A percentile compares a stretch with the other conserved stretches of the same genome.
Conservation (phyloP, 768 basidiomycete species). For the Kwoniella newhampshirensis region DNA sequence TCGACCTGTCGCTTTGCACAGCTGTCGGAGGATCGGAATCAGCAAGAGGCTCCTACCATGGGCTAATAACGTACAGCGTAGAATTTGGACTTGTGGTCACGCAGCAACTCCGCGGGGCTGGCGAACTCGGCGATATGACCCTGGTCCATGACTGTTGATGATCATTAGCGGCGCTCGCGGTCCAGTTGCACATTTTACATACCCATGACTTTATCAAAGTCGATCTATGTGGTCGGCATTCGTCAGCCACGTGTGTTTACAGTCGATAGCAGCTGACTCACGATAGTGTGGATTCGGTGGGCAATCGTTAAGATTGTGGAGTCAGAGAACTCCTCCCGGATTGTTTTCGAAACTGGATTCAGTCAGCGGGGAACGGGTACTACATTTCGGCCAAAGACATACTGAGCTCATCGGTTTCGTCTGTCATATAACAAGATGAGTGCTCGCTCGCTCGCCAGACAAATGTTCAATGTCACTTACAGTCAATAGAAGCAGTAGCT, state of each 20-base stretch:
- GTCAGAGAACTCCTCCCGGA: slow-evolving; percentile 61
- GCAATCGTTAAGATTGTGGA: slow-evolving; percentile 83
- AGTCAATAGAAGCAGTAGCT: slow-evolving; percentile 68
- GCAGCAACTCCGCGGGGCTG: slow-evolving; percentile 44
- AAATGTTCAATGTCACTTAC: slow-evolving; percentile 39
- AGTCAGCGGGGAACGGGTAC: slow-evolving; percentile 7
- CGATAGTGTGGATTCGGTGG: slow-evolving; percentile 73
- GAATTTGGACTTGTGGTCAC: slow-evolving; percentile 48
- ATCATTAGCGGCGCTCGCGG: slow-evolving; percentile 10
- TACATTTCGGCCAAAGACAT: slow-evolving; percentile 42
- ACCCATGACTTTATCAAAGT: slow-evolving; percentile 65
- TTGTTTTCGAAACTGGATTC: slow-evolving; percentile 48
- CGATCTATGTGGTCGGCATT: slow-evolving; percentile 57
- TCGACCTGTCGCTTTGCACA: slow-evolving; percentile 50
- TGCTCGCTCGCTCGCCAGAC: background rate
- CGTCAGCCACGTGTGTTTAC: slow-evolving; percentile 2
- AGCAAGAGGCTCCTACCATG: background rate
- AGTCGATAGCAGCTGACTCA: slow-evolving; percentile 51
- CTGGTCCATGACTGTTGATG: slow-evolving; percentile 60
- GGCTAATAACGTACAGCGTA: slow-evolving; percentile 31
- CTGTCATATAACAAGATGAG: slow-evolving; percentile 41
- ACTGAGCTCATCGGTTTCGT: slow-evolving; percentile 88
- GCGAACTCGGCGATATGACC: slow-evolving; percentile 75
- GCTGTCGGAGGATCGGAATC: slow-evolving; percentile 13
- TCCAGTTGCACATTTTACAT: background rate